Base-by-base conservation (phyloP, 2,329 filamentous ascomycete species). In the Fonsecaea pugnacius region DNA sequence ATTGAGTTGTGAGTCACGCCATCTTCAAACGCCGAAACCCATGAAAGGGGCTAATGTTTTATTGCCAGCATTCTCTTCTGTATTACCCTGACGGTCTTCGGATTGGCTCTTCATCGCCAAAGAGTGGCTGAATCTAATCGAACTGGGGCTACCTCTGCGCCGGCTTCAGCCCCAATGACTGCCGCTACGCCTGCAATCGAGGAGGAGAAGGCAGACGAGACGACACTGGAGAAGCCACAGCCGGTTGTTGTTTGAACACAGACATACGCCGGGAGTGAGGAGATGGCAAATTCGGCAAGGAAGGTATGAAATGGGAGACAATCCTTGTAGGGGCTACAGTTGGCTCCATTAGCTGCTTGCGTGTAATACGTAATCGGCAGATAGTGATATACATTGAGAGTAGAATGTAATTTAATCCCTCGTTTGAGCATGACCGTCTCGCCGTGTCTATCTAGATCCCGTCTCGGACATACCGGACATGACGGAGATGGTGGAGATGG, bases 1-100 rank as follows among this genome's bases (percentile, higher is more conserved):
- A 36, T 67, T 16, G 63, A 67, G 50, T 70, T 70, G 69, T 71
- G 48, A 63, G 69, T 63, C 38, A 24, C 21, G n/a, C 12, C 6
- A 1, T 24, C 30, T 21, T 38, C 3, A 52, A 12, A 43, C 24
- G 8, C 21, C 14, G 8, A 8, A 14, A 18, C 5, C 21, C 21
- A n/a, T 4, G 27, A 35, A 7, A 24, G 38, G 18, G 53, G 59
- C 48, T 60, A 38, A 57, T 21, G 30, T 35, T 6, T 12, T 16
- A 8, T 24, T 27, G 14, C 14, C 43, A 70, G 69, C 56, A 43
- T 64, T 8, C 66, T 70, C 57, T 70, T 65, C 55, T 35, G 55
- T 46, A 21, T 67, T 1, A 70, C 66, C n/a, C 43, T 71, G 21
- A 40, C 61, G 10, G 27, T 64, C n/a, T 71, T 69, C 46, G 61